phyloP scores from a whole-genome alignment of 2,329 filamentous ascomycete species.

The Dryadomyces quercivorus region DNA sequence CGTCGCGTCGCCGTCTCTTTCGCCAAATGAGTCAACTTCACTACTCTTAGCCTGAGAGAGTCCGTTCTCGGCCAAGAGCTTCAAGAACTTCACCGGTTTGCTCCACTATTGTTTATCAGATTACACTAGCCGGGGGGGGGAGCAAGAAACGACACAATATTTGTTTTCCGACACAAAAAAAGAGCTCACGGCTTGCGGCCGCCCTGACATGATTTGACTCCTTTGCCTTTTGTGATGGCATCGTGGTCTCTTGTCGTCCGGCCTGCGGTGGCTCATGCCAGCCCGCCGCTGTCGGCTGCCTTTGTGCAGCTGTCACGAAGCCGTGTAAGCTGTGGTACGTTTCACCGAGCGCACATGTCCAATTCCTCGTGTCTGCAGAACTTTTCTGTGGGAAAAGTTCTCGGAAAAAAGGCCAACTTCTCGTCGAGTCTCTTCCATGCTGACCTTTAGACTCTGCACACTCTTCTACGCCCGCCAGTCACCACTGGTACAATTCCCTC shows the following conservation, averaged over 20 bases:
- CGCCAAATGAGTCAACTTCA: background rate
- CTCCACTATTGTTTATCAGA: background rate
- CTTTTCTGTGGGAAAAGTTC: no score
- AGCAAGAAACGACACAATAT: no score
- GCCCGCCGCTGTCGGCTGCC: background rate
- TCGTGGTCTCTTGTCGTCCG: background rate
- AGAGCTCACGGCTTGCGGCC: background rate
- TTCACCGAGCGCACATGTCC: background rate
- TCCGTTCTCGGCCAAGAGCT: background rate
- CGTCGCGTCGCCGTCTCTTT: no score
- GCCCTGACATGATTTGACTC: background rate
- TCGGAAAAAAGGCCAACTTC: no score
- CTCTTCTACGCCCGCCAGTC: background rate
- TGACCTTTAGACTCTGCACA: background rate
- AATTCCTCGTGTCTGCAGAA: no score
- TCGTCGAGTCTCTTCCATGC: background rate
- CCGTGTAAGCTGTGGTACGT: background rate
- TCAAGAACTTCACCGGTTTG: background rate
- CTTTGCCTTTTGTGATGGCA: background rate
- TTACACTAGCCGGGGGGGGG: no score
- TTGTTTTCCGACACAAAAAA: background rate
- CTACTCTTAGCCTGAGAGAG: background rate
- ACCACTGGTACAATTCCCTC: conserved; percentile 26
- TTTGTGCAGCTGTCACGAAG: background rate
- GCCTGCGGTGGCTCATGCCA: background rate